These are phyloP conservation scores for Lippia alba DNA, from an alignment of 305 asterid genomes.

Conservation along the genomic window DNA sequence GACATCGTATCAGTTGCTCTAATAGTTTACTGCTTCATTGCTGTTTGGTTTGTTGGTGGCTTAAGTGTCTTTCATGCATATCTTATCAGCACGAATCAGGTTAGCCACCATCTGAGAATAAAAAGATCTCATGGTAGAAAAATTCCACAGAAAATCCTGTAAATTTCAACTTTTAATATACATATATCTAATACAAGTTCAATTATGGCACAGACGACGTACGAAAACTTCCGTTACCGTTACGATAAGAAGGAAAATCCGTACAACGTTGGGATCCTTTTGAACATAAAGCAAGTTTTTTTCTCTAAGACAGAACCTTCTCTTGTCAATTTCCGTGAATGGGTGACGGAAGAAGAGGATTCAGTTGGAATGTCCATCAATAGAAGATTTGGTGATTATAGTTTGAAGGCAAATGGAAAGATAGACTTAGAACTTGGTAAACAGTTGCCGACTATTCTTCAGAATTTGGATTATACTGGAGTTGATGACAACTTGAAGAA, in stretches of 20 bases:
- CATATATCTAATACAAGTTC: conserved; percentile 21
- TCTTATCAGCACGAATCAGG: conserved; percentile 77
- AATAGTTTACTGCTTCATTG: conserved; percentile 76
- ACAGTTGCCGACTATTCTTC: conserved; percentile 47
- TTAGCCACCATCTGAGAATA: conserved; percentile 26
- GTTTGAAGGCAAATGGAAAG: conserved; percentile 49
- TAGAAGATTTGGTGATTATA: conserved; percentile 47
- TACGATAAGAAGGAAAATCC: conserved; percentile 90
- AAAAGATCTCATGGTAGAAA: too few species aligned
- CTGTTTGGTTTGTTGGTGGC: conserved; percentile 97
- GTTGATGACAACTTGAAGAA: conserved; percentile 59
- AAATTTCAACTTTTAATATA: background rate
- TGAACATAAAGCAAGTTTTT: conserved; percentile 67
- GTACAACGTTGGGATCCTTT: conserved; percentile 58
- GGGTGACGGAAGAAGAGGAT: conserved; percentile 69
- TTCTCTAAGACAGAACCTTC: conserved; percentile 58
- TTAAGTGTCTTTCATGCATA: conserved; percentile 83
- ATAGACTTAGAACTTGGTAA: conserved; percentile 64
- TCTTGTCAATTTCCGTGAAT: conserved; percentile 70
- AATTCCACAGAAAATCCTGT: too few species aligned
- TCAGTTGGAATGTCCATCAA: conserved; percentile 47
- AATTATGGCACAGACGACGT: conserved; percentile 69
- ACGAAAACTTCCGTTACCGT: conserved; percentile 86
- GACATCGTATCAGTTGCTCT: conserved; percentile 65
- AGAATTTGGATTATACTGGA: conserved; percentile 58